A percentile compares a stretch with the other conserved stretches of the same genome.
phyloP scores from a whole-genome alignment of 768 basidiomycete genomes.

The Flagelloscypha sp. region DNA sequence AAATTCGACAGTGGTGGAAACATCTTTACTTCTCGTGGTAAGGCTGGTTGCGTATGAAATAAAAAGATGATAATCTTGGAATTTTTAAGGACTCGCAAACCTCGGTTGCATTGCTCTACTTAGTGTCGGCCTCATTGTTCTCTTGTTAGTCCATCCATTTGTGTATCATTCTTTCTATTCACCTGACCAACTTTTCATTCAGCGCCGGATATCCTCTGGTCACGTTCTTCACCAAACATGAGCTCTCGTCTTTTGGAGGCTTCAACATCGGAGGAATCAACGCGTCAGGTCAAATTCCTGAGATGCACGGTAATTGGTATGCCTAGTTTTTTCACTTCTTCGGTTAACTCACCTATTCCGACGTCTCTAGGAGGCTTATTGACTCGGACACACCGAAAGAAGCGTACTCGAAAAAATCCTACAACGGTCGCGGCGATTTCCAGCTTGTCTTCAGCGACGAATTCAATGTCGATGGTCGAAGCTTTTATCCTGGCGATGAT shows the following conservation, averaged over 20 bases:
- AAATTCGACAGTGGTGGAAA: constrained; percentile 46
- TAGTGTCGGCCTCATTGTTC: constrained; percentile 39
- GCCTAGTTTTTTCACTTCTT: not conserved
- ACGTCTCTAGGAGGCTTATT: constrained; percentile 43
- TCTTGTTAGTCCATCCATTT: constrained; percentile 43
- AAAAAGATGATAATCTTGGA: no score
- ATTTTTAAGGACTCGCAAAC: constrained; percentile 67
- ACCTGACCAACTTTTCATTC: not conserved
- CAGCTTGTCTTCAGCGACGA: constrained; percentile 85
- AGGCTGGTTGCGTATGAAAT: no score
- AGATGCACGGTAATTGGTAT: constrained; percentile 15
- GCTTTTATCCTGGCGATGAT: constrained; percentile 84
- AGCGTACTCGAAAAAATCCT: constrained; percentile 46
- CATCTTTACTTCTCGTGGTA: constrained; percentile 56
- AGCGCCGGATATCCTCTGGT: constrained; percentile 61
- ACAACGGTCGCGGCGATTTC: constrained; percentile 42
- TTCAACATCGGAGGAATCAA: constrained; percentile 77
- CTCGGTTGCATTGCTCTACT: constrained; percentile 59
- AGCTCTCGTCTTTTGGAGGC: constrained; percentile 43
- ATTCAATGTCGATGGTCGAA: constrained; percentile 71
- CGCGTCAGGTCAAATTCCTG: constrained; percentile 54
- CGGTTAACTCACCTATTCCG: not conserved
- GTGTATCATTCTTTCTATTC: not conserved
- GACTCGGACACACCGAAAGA: constrained; percentile 66
- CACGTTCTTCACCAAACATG: constrained; percentile 41